Base-by-base conservation (phyloP, 78 protist species). In the Dictyostelium capitatum region DNA sequence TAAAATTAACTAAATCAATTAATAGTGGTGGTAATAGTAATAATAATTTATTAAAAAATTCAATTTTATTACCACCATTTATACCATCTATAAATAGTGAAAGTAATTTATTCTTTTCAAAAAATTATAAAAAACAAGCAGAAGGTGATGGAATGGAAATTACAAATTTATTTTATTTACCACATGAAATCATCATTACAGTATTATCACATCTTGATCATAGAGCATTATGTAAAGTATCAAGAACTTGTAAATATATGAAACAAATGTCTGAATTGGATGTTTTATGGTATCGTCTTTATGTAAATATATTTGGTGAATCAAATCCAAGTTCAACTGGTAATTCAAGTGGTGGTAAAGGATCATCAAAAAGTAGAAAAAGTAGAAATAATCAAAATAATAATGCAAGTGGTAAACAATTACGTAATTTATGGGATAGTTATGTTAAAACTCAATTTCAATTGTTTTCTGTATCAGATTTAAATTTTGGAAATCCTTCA, bases 361-460 rank as follows among this genome's bases (percentile, higher is more conserved):
- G 43, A n/a, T n/a, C n/a, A n/a, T 37, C 1, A 37, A 37, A 37
- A 37, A 37, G 43, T 37, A 37, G 43, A 37, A 37, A 37, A 37
- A 37, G 2, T 37, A 37, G 43, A 37, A 37, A 37, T 62, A 0
- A 70, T 37, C 9, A 37, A 5, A 70, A 70, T 19, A 32, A 70
- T 32, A 41, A 46, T 70, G 32, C 20, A 28, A 70, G 32, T 41
- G 32, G 32, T 70, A n/a, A 23, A 20, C 56, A 46, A 46, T 47
- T 74, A 9, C 50, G 56, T 19, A 11, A 19, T 51, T 37, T 77
- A 20, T 83, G 91, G 91, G 82, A 83, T 59, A 25, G n/a, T 32
- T 83, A 72, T 73, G 50, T 77, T 20, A 83, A 83, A 59, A 73
- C 91, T n/a, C 28, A 72, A 14, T 83, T 83, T 48, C 80, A 77